phyloP scores from a whole-genome alignment of 1,284 basidiomycete genomes.

The Apiotrichum akiyoshidainum region DNA sequence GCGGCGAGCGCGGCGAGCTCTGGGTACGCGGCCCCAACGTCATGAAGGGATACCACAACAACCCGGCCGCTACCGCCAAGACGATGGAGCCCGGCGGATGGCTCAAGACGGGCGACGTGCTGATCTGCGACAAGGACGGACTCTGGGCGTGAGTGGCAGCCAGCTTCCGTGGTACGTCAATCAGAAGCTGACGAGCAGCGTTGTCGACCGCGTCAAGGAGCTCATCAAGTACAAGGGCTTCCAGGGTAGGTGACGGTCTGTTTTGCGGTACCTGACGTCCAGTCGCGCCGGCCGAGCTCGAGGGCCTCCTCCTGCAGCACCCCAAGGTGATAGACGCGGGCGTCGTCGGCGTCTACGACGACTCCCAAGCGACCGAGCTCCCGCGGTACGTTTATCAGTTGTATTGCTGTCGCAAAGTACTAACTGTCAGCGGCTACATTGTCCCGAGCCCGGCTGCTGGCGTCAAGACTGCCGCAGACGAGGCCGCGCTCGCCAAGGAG shows the following conservation, averaged over 20 bases:
- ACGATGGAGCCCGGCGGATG: slow-evolving; percentile 64
- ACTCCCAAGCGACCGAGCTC: slow-evolving; percentile 68
- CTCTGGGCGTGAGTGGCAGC: slow-evolving; percentile 57
- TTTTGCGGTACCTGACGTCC: background rate
- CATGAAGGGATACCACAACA: slow-evolving; percentile 71
- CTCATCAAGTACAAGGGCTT: slow-evolving; percentile 69
- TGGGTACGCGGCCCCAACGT: slow-evolving; percentile 73
- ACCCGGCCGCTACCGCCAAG: slow-evolving; percentile 63
- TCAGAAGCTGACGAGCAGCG: slow-evolving; percentile 39
- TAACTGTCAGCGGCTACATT: too few species aligned
- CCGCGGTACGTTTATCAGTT: slow-evolving; percentile 54
- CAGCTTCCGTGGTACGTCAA: too few species aligned
- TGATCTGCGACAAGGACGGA: slow-evolving; percentile 61
- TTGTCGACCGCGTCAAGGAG: slow-evolving; percentile 62
- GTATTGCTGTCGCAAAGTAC: background rate
- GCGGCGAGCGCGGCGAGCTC: slow-evolving; percentile 69
- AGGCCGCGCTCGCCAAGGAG: slow-evolving; percentile 51
- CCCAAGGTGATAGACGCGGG: slow-evolving; percentile 67
- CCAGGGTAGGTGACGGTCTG: slow-evolving; percentile 29
- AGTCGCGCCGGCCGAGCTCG: slow-evolving; percentile 84
- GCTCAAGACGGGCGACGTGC: slow-evolving; percentile 83
- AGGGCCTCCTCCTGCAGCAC: slow-evolving; percentile 67
- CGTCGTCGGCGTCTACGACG: slow-evolving; percentile 65
- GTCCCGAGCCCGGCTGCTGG: slow-evolving; percentile 2
- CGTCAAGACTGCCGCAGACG: background rate